A percentile compares a stretch with the other conserved stretches of the same genome.
These are phyloP conservation scores for Closterium sp. DNA, from an alignment of 139 green algal species.

Conservation along the genomic window DNA sequence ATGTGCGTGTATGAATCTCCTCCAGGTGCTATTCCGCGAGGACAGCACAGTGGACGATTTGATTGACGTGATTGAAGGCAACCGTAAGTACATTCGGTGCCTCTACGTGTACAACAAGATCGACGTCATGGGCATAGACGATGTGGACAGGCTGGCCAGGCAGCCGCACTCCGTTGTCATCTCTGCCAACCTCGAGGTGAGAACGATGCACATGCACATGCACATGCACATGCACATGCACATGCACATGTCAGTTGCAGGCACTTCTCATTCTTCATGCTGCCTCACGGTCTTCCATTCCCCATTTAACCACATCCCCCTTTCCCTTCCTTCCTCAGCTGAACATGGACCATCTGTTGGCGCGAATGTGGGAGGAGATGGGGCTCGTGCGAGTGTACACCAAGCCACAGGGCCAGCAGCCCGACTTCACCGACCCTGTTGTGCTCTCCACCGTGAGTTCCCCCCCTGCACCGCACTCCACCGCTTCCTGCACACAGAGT, in stretches of 20 bases:
- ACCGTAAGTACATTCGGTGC: slow-evolving; percentile 79
- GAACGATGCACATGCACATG: too few species aligned
- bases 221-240: too few species aligned
- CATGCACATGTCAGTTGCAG: too few species aligned
- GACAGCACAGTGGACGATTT: slow-evolving; percentile 69
- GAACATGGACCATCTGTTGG: slow-evolving; percentile 91
- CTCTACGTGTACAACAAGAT: slow-evolving; percentile 99
- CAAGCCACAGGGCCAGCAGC: slow-evolving; percentile 88
- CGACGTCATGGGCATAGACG: slow-evolving; percentile 88
- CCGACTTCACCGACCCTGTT: slow-evolving; percentile 94
- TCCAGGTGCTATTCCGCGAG: slow-evolving; percentile 49
- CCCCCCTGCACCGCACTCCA: background rate
- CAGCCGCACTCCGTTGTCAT: slow-evolving; percentile 82
- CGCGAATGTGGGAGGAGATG: slow-evolving; percentile 95
- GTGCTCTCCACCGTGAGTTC: slow-evolving; percentile 57
- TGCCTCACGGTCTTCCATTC: too few species aligned
- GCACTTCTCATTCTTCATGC: too few species aligned
- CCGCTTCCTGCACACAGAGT: background rate
- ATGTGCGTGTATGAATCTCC: too few species aligned
- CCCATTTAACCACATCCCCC: background rate
- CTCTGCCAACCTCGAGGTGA: slow-evolving; percentile 61
- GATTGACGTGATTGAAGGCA: slow-evolving; percentile 96
- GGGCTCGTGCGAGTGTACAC: slow-evolving; percentile 91
- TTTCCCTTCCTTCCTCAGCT: slow-evolving; percentile 57
- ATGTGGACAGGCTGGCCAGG: slow-evolving; percentile 88